Evolutionary conservation across 73 alveolate genomes (phyloP), one percentile per base, ranked within the genome.

Genomic region (Blepharisma japonicum): DNA sequence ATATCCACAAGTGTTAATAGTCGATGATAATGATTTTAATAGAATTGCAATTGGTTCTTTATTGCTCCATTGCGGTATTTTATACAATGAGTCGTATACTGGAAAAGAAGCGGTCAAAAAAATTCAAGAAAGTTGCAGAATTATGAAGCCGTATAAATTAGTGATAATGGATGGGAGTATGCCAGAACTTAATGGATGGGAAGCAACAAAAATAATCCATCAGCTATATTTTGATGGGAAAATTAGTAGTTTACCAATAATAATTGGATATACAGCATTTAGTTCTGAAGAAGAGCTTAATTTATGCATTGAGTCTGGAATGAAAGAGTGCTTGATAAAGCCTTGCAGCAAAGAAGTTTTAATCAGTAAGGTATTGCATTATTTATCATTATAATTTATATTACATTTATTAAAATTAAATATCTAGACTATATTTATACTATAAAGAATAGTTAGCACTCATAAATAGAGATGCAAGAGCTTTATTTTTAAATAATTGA

Each of bases 21-120:
- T 72, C 2, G 81, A 72, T 72, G 81, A 72, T 46, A 72, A 46
- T 49, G 68, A 72, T 72, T 72, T 72, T 42, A 72, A 72, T 72
- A 49, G 39, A 18, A 49, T 18, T 18, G 77, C 77, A 11, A 9
- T 66, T 14, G 77, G 14, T 11, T 11, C 21, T 6, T 7, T 72
- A 42, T 50, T 72, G 0, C 6, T 42, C 38, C 39, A 55, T 0
- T 46, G 18, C 39, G 81, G 81, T 50, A 49, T 72, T 72, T 0
- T 8, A 49, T 55, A 14, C 0, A 61, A 46, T 49, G 39, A 72
- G 18, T 46, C 81, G 5, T 49, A 7, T 23, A 72, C 53, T 72
- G 81, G 81, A 1, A 14, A 38, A n/a, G 81, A 72, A 2, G 81
- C 81, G 0, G 6, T 72, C 45, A 23, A 50, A 46, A 72, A 72